Percentiles rank a stretch among this genome's conserved stretches.
Conservation (phyloP, 192 early-diverging fungal species). For the Linnemannia zychae region DNA sequence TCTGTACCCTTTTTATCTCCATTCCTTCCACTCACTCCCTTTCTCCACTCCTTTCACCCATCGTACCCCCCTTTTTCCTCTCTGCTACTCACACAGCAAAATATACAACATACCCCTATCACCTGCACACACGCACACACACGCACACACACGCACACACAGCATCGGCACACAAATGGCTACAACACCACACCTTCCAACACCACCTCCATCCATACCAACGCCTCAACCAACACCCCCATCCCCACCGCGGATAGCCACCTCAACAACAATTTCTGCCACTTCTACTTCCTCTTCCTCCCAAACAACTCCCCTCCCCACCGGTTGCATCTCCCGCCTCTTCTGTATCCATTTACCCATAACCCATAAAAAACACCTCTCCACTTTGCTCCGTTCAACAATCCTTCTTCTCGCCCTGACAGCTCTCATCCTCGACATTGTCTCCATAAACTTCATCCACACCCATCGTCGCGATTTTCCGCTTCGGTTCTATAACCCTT, state of each 20-base stretch:
- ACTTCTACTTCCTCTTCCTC: not conserved
- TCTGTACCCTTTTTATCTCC: too few species aligned
- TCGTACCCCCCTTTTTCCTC: not conserved
- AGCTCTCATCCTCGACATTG: conserved; percentile 13
- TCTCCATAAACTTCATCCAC: not conserved
- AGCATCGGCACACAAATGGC: not conserved
- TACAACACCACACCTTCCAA: not conserved
- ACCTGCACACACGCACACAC: not conserved
- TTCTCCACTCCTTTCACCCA: not conserved
- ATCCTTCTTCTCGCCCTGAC: not conserved
- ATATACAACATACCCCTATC: not conserved
- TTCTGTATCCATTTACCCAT: not conserved
- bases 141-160: not conserved
- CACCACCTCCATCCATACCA: not conserved
- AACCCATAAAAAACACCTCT: not conserved
- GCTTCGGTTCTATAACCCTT: not conserved
- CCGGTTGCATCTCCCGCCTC: not conserved
- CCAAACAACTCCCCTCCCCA: not conserved
- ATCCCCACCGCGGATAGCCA: not conserved
- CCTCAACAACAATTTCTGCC: not conserved
- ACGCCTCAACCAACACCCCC: not conserved
- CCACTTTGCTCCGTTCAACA: not conserved
- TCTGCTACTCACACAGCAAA: not conserved
- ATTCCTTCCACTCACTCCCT: not conserved
- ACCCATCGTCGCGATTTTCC: not conserved